phyloP scores from a whole-genome alignment of 2,329 filamentous ascomycete genomes.

The Phyllosticta capitalensis region DNA sequence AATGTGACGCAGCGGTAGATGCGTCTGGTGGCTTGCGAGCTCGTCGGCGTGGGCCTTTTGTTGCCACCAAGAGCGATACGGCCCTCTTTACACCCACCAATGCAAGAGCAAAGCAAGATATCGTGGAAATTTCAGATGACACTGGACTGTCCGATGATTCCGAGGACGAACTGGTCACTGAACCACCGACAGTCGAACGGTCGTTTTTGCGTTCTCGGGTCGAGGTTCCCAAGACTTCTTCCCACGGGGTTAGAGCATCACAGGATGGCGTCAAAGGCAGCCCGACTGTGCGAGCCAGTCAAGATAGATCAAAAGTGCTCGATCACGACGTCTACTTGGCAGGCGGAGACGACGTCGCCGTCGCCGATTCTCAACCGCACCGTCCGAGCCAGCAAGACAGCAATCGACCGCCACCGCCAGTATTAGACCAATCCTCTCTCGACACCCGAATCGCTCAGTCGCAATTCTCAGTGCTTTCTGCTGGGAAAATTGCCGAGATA shows the following conservation, averaged over 20 bases:
- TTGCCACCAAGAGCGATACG: slow-evolving; percentile 11
- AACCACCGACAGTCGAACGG: slow-evolving; percentile 12
- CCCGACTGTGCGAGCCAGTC: neutral
- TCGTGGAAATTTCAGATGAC: slow-evolving; percentile 17
- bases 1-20: neutral
- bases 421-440: slow-evolving; percentile 28
- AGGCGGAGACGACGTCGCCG: slow-evolving; percentile 21
- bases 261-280: neutral
- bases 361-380: slow-evolving; percentile 38
- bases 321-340: neutral
- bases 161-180: slow-evolving; percentile 23
- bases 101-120: slow-evolving; percentile 6
- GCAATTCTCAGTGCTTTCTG: slow-evolving; percentile 12
- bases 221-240: slow-evolving; percentile 30
- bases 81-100: slow-evolving; percentile 21
- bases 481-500: slow-evolving; percentile 1
- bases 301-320: neutral
- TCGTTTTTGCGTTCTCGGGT: slow-evolving; percentile 15
- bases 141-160: slow-evolving; percentile 16
- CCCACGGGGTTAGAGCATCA: slow-evolving; percentile 11
- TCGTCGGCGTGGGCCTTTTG: slow-evolving; percentile 11
- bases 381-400: slow-evolving; percentile 18
- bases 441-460: slow-evolving; percentile 28
- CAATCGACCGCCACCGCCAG: slow-evolving; percentile 19
- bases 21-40: slow-evolving; percentile 14